These are phyloP conservation scores for Saccharomycopsis sp. DNA, from an alignment of 805 yeast species.

Conservation along the genomic window DNA sequence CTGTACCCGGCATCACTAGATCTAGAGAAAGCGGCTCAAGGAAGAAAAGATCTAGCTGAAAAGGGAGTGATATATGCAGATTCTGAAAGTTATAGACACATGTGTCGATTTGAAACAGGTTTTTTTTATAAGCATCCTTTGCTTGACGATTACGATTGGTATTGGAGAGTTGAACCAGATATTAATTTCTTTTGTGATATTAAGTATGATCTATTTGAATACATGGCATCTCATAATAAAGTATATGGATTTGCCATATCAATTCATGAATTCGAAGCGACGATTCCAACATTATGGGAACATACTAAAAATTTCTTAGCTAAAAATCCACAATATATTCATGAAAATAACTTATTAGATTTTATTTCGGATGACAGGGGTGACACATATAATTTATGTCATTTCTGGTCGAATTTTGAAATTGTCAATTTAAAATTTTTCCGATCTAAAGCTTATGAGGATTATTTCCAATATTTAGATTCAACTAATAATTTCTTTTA, in stretches of 20 bases:
- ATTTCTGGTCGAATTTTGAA: slow-evolving; percentile 85
- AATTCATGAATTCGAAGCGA: slow-evolving; percentile 58
- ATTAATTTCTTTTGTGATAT: slow-evolving; percentile 69
- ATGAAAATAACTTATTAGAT: slow-evolving; percentile 55
- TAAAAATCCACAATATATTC: slow-evolving; percentile 50
- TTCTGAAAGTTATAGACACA: slow-evolving; percentile 71
- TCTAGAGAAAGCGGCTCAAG: slow-evolving; percentile 56
- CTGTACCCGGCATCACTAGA: slow-evolving; percentile 78
- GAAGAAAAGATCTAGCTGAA: slow-evolving; percentile 46
- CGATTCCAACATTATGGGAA: slow-evolving; percentile 75
- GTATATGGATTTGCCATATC: slow-evolving; percentile 73
- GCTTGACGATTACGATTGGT: slow-evolving; percentile 66
- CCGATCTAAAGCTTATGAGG: slow-evolving; percentile 60
- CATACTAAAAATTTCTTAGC: slow-evolving; percentile 58
- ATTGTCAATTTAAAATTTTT: slow-evolving; percentile 70
- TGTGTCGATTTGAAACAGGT: slow-evolving; percentile 87
- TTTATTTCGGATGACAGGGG: slow-evolving; percentile 70
- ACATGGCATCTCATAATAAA: slow-evolving; percentile 68
- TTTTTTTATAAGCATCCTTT: slow-evolving; percentile 70
- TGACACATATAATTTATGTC: slow-evolving; percentile 71
- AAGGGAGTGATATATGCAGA: slow-evolving; percentile 65
- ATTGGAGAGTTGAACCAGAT: slow-evolving; percentile 92
- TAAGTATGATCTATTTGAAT: slow-evolving; percentile 72
- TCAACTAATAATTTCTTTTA: slow-evolving; percentile 76
- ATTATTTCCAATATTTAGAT: slow-evolving; percentile 63